Evolutionary conservation across 2,329 filamentous ascomycete species (phyloP), one percentile per base, ranked within the genome.

Genomic region (Phialocephala sp.): DNA sequence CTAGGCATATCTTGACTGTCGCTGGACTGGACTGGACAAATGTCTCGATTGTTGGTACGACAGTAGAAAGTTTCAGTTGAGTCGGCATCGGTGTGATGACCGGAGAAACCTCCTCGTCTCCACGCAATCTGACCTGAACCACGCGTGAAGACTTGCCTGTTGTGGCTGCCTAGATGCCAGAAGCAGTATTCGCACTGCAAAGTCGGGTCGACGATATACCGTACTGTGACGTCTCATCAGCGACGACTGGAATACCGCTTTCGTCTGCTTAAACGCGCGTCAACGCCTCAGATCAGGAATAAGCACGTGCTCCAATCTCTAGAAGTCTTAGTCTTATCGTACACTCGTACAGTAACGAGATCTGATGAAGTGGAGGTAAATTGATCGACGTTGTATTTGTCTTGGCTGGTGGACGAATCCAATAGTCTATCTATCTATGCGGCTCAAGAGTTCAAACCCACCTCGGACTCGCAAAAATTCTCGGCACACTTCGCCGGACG

Each of bases 221-320:
- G 41, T 43, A n/a, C 18, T 14, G 41, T 43, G 41, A 18, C 41
- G 15, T 43, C 41, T 11, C 37, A 41, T 41, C 37, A 41, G 37
- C 37, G 37, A 41, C 15, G n/a, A 32, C 27, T 32, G 41, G n/a
- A 4, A 43, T 43, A 43, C 41, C n/a, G 41, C 41, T 18, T 43
- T n/a, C 41, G 41, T 43, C 15, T n/a, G 18, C 18, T n/a, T n/a
- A 43, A 43, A 50, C 45, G 45, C 45, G 45, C 45, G 45, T 50
- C 45, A 20, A 50, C 45, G 27, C 22, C n/a, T n/a, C 45, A 50
- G 22, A 50, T 50, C 45, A 43, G 4, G 8, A 43, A 15, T 4
- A 6, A 6, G 14, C 15, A 18, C 15, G 12, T 43, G 4, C 41
- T n/a, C n/a, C 6, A 18, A 15, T 2, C 8, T 18, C 15, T 2